These are phyloP conservation scores for Coemansia sp. DNA, from an alignment of 192 early-diverging fungal species.

Conservation along the genomic window DNA sequence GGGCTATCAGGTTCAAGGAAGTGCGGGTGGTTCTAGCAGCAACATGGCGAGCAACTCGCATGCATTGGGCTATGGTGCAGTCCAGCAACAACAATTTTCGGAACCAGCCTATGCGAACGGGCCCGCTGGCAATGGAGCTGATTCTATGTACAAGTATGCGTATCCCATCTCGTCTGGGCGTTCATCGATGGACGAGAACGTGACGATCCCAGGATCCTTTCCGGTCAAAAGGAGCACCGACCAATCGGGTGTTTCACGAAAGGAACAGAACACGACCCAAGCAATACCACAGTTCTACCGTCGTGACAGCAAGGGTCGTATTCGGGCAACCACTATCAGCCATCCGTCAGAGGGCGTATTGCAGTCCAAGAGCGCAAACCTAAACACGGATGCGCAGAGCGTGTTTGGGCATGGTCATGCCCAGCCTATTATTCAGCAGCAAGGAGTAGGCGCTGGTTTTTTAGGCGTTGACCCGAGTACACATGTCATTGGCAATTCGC, in stretches of 20 bases:
- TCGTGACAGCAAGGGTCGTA: slow-evolving; percentile 9
- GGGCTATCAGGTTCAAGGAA: not conserved
- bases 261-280: slow-evolving; percentile 8
- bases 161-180: not conserved
- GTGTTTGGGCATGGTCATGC: slow-evolving; percentile 9
- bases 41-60: slow-evolving; percentile 1
- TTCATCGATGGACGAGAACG: slow-evolving; percentile 5
- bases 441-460: slow-evolving; percentile 30
- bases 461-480: slow-evolving; percentile 59
- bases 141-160: not conserved
- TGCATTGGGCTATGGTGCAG: not conserved
- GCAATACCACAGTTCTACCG: slow-evolving; percentile 12
- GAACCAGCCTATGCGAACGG: not conserved
- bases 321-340: slow-evolving; percentile 26
- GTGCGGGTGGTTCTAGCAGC: not conserved
- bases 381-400: not conserved
- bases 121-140: not conserved
- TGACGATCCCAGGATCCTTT: slow-evolving; percentile 28
- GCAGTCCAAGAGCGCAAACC: not conserved
- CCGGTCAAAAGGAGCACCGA: slow-evolving; percentile 10
- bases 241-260: not conserved
- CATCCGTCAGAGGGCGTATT: not conserved
- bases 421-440: slow-evolving; percentile 8
- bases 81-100: not conserved
- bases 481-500: slow-evolving; percentile 26